Evolutionary conservation across 1,284 basidiomycete genomes (phyloP), one percentile per base, ranked within the genome.

Genomic region (Apiotrichum gracile): DNA sequence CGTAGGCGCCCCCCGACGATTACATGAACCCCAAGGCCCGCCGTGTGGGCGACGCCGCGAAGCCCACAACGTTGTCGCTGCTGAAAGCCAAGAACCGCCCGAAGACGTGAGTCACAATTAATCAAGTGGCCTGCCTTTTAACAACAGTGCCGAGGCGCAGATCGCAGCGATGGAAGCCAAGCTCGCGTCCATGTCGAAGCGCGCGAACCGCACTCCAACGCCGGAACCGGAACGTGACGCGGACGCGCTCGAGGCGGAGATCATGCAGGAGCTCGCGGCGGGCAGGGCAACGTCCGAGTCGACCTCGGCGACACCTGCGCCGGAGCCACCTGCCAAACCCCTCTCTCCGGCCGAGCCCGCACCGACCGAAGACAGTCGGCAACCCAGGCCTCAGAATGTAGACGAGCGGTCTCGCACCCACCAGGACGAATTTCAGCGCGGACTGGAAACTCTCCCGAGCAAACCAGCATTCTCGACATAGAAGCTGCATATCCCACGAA

Each of bases 111-210:
- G 63, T 37, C 19, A 16, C 37, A 9, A 14, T 17, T 35, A 21
- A 13, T 25, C 19, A 25, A 12, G 25, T 35, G 57, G 54, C 34
- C 57, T 22, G 57, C 48, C 46, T 9, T 14, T 16, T 38, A 12
- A 38, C 37, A 19, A 7, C 62, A 91, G 89, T 52, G 91, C 88
- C 1, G 79, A 83, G 45, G 85, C 85, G 60, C 96, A 96, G 76
- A 97, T 97, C 63, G 91, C 91, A 2, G 84, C 87, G 58, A 87
- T 97, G 81, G 94, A 97, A 73, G 93, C 93, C 5, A 97, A 97
- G 73, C 78, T 97, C 21, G 82, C 84, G 10, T 82, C 88, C 58
- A 83, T 96, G 81, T 82, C 84, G 61, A 60, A 66, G n/a, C 62
- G 61, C 7, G 46, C 58, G 2, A 59, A 55, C 14, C 51, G 57